Percentiles rank a stretch among this genome's conserved stretches.
These are phyloP conservation scores for Trifolium dubium DNA, from an alignment of 306 rosid genomes.

Conservation along the genomic window DNA sequence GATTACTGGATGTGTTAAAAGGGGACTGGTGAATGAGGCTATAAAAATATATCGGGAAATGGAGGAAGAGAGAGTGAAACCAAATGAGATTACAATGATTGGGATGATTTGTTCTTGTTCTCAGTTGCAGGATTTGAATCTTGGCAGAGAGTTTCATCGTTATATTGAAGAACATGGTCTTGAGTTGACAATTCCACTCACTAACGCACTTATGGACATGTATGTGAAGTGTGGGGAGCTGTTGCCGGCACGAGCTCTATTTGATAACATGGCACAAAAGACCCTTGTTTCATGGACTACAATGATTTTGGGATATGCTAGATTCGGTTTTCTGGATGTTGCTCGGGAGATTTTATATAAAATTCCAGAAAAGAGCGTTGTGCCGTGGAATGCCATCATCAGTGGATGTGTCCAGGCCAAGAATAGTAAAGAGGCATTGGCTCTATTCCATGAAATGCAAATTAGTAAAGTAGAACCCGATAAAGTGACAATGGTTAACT, in stretches of 20 bases:
- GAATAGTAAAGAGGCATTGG: slow-evolving; percentile 73
- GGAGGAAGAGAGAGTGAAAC: slow-evolving; percentile 62
- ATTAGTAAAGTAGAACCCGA: slow-evolving; percentile 62
- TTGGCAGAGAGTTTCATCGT: slow-evolving; percentile 61
- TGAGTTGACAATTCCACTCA: slow-evolving; percentile 64
- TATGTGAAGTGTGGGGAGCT: slow-evolving; percentile 74
- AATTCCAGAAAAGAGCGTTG: slow-evolving; percentile 74
- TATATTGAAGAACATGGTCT: slow-evolving; percentile 50
- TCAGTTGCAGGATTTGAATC: slow-evolving; percentile 65
- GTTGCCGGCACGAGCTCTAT: slow-evolving; percentile 53
- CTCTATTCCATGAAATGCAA: slow-evolving; percentile 85
- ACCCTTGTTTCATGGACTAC: slow-evolving; percentile 80
- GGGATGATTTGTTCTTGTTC: slow-evolving; percentile 79
- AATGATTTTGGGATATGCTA: slow-evolving; percentile 80
- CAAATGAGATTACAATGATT: slow-evolving; percentile 80
- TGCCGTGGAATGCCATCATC: slow-evolving; percentile 88
- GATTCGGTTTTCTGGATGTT: slow-evolving; percentile 60
- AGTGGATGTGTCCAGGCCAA: slow-evolving; percentile 78
- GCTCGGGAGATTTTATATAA: slow-evolving; percentile 58
- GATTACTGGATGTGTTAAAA: slow-evolving; percentile 70
- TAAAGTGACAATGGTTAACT: slow-evolving; percentile 65
- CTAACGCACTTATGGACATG: slow-evolving; percentile 81
- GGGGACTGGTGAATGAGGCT: slow-evolving; percentile 68
- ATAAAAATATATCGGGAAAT: slow-evolving; percentile 54
- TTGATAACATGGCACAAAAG: slow-evolving; percentile 62